Evolutionary conservation across 1,284 basidiomycete genomes (phyloP).

Genomic region (Apiotrichum domesticum): DNA sequence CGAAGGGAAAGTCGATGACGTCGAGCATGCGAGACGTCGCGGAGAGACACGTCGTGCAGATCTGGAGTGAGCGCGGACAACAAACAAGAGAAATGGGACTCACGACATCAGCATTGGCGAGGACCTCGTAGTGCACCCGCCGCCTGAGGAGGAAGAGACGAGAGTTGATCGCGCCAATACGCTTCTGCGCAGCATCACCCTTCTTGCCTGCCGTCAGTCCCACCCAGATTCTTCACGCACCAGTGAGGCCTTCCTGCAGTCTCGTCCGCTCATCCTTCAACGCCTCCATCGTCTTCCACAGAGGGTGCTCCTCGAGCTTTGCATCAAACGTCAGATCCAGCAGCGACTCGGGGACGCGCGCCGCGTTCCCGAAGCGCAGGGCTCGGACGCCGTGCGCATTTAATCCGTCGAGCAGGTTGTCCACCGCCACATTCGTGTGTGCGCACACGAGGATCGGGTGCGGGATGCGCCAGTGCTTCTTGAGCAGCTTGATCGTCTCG

Average conservation of each 20-base stretch:
- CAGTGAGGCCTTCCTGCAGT: slow-evolving; percentile 45
- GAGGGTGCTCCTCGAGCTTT: slow-evolving; percentile 60
- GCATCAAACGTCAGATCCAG: slow-evolving; percentile 60
- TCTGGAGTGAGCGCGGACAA: slow-evolving; percentile 46
- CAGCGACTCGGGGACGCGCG: slow-evolving; percentile 59
- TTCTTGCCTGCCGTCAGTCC: slow-evolving; percentile 27
- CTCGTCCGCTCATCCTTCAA: slow-evolving; percentile 57
- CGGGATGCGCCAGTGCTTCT: slow-evolving; percentile 71
- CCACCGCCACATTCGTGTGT: slow-evolving; percentile 91
- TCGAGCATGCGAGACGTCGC: slow-evolving; percentile 53
- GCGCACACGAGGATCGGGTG: slow-evolving; percentile 82
- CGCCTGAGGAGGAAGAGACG: slow-evolving; percentile 23
- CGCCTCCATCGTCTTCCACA: slow-evolving; percentile 50
- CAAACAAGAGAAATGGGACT: slow-evolving; percentile 33
- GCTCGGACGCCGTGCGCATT: slow-evolving; percentile 59
- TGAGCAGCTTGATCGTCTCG: slow-evolving; percentile 73
- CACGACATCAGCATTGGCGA: slow-evolving; percentile 65
- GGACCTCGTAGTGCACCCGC: slow-evolving; percentile 51
- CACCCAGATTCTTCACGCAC: slow-evolving; percentile 1
- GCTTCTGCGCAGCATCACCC: slow-evolving; percentile 44
- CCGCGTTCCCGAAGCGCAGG: slow-evolving; percentile 65
- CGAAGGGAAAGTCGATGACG: slow-evolving; percentile 78
- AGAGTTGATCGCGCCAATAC: slow-evolving; percentile 49
- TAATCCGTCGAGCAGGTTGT: slow-evolving; percentile 74
- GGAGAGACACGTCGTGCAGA: slow-evolving; percentile 76